Percentiles rank a stretch among this genome's conserved stretches.
phyloP scores from a whole-genome alignment of 768 basidiomycete genomes.

The Naganishia randhawae region DNA sequence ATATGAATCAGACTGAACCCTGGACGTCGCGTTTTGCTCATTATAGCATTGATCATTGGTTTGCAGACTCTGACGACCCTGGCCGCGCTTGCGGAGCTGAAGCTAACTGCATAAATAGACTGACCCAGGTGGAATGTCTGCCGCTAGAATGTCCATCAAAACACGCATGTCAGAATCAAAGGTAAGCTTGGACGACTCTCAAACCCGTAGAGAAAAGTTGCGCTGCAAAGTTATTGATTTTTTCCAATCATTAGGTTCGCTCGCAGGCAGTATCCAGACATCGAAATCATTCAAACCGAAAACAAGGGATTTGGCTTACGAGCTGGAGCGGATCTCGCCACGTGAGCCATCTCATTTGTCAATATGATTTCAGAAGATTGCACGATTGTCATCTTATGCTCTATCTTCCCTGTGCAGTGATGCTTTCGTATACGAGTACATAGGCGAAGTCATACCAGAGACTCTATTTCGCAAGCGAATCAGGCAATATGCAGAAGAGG shows the following conservation, averaged over 20 bases:
- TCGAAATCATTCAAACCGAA: slow-evolving; percentile 87
- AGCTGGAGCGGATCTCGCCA: slow-evolving; percentile 56
- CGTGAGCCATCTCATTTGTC: slow-evolving; percentile 47
- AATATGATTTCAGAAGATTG: background rate
- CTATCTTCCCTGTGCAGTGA: slow-evolving; percentile 59
- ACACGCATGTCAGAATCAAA: slow-evolving; percentile 81
- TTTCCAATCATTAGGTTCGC: slow-evolving; percentile 64
- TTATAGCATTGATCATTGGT: too few relatives aligned
- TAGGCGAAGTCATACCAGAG: slow-evolving; percentile 90
- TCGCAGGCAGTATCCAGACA: slow-evolving; percentile 72
- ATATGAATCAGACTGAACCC: background rate
- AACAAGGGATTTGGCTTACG: slow-evolving; percentile 93
- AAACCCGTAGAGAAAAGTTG: background rate
- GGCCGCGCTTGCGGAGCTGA: slow-evolving; percentile 73
- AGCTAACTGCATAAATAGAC: slow-evolving; percentile 93
- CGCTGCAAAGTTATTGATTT: background rate
- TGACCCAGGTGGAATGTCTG: slow-evolving; percentile 96
- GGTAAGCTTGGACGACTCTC: slow-evolving; percentile 57
- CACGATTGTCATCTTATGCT: background rate
- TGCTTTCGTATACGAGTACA: slow-evolving; percentile 91
- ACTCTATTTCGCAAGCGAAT: slow-evolving; percentile 85
- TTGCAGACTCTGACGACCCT: slow-evolving; percentile 60
- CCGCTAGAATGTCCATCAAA: slow-evolving; percentile 80
- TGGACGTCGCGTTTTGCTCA: background rate
- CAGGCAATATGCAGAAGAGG: slow-evolving; percentile 86